Base-by-base conservation (phyloP, 768 basidiomycete species). In the Polyporus arcularius region DNA sequence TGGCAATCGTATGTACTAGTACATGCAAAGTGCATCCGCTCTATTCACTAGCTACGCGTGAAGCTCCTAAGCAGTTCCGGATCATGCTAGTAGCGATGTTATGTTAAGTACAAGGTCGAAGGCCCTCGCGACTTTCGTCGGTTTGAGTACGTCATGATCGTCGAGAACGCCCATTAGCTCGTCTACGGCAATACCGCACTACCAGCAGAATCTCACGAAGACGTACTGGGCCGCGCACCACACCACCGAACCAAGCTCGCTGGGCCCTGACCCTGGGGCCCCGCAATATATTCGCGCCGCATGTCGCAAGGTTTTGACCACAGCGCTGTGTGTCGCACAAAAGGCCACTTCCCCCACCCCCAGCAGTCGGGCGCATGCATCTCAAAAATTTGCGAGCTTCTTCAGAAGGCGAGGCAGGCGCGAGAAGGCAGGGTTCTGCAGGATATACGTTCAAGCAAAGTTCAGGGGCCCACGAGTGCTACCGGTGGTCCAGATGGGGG, bases 401-500 rank as follows among this genome's bases (percentile, higher is more conserved):
- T 21, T 5, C 46, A 4, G 46, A 47, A 47, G 46, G 16, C 28
- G 18, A 47, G 46, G 18, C 3, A 47, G 46, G 35, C 35, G 11
- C 35, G 35, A 35, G 35, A 11, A 35, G 35, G 35, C 35, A 35
- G 6, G 11, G 6, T 11, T 35, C 35, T 35, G 7, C 35, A 31
- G 56, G 28, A 21, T 42, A 41, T 51, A 43, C 28, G 16, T 51
- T 57, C 39, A 40, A 42, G 48, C 49, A 57, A 40, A 43, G 56
- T 57, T 57, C 56, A 32, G 35, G 56, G 56, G 56, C 38, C 40
- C 32, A 43, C 11, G 38, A 8, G 56, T 35, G 55, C 32, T 12
- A 16, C 16, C 46, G 16, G n/a, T 18, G 46, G 46, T 43, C 42
- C 18, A 15, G 18, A 16, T 6, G 8, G 6, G 10, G 15, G 42